A percentile compares a stretch with the other conserved stretches of the same genome.
Evolutionary conservation across 805 yeast species (phyloP).

Genomic region (Metschnikowia rubicola): DNA sequence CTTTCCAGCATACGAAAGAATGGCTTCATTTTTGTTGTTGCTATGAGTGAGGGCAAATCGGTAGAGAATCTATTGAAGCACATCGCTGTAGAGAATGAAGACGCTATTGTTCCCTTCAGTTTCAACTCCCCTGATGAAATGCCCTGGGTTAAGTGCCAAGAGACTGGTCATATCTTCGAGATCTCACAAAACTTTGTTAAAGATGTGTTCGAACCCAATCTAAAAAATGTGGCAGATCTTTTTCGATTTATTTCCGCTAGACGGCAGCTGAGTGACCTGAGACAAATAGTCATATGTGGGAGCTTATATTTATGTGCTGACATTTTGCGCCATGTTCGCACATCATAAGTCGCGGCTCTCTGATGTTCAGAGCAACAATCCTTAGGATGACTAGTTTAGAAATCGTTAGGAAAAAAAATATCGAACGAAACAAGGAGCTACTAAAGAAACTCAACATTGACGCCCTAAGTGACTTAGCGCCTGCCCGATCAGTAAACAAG

Average conservation of each 20-base stretch:
- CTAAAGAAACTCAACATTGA: slow-evolving; percentile 68
- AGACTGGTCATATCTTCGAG: slow-evolving; percentile 27
- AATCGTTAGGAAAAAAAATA: slow-evolving; percentile 48
- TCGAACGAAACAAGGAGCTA: slow-evolving; percentile 76
- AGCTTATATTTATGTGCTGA: slow-evolving; percentile 42
- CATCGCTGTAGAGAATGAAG: slow-evolving; percentile 44
- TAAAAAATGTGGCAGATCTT: neutral
- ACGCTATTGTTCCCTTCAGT: slow-evolving; percentile 56
- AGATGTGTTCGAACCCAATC: slow-evolving; percentile 11
- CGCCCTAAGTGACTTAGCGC: slow-evolving; percentile 44
- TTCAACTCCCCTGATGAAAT: slow-evolving; percentile 77
- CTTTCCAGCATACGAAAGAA: slow-evolving; percentile 28
- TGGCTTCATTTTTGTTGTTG: slow-evolving; percentile 60
- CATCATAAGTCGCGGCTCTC: slow-evolving; percentile 3
- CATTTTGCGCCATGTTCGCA: slow-evolving; percentile 24
- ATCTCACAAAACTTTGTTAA: slow-evolving; percentile 23
- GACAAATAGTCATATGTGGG: slow-evolving; percentile 40
- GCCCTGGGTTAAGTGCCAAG: slow-evolving; percentile 82
- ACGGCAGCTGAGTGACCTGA: slow-evolving; percentile 19
- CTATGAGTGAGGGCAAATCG: slow-evolving; percentile 72
- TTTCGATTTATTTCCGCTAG: slow-evolving; percentile 9
- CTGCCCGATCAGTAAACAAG: slow-evolving; percentile 25
- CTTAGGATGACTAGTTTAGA: slow-evolving; percentile 6
- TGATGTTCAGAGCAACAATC: neutral
- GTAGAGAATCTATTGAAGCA: slow-evolving; percentile 48